Conservation (phyloP, 1,284 basidiomycete species). For the Marasmius oreades region DNA sequence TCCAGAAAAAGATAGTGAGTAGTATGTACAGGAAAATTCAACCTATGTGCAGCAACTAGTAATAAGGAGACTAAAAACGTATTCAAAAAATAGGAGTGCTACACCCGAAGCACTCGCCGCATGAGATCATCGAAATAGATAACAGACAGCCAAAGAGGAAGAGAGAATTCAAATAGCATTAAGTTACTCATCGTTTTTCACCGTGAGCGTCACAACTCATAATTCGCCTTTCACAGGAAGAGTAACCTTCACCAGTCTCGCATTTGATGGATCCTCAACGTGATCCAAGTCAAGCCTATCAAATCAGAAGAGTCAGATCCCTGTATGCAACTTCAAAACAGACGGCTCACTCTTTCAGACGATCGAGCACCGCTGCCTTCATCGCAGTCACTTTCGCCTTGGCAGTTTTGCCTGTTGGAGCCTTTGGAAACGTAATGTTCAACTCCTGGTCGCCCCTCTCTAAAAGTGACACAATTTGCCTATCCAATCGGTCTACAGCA, state of each 20-base stretch:
- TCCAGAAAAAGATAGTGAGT: background rate
- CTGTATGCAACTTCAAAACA: too few species aligned
- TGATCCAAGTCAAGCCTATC: background rate
- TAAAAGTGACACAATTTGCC: background rate
- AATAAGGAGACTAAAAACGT: background rate
- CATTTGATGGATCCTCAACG: background rate
- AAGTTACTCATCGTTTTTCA: conserved; percentile 3
- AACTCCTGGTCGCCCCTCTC: background rate
- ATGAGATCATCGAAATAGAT: background rate
- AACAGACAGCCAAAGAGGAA: background rate
- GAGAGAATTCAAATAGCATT: background rate
- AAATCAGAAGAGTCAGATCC: background rate
- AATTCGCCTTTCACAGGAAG: background rate
- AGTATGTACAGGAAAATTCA: background rate
- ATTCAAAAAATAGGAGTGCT: background rate
- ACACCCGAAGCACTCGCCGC: background rate
- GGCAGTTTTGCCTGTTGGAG: background rate
- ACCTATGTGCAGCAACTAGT: background rate
- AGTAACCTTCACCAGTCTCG: background rate
- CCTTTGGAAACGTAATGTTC: background rate
- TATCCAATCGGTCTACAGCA: background rate
- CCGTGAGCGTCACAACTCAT: background rate
- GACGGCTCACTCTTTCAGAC: background rate
- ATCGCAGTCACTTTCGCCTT: background rate
- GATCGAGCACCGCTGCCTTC: background rate